These are phyloP conservation scores for Cytospora leucostoma DNA, from an alignment of 2,329 filamentous ascomycete genomes.

Conservation along the genomic window DNA sequence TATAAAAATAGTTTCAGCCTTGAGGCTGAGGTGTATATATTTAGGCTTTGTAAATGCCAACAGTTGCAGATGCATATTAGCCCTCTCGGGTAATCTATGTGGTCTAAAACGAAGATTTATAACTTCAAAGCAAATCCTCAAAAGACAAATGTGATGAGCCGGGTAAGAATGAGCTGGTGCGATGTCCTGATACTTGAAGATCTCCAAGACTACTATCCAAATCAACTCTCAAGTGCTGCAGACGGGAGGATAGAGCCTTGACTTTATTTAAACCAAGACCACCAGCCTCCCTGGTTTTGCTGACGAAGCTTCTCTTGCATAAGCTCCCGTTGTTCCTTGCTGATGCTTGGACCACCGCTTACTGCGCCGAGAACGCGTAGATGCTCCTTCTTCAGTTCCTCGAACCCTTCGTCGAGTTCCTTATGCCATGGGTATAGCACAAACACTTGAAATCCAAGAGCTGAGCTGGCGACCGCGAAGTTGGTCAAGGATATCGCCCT, in stretches of 20 bases:
- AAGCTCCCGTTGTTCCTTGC: not conserved
- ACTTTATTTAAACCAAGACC: not conserved
- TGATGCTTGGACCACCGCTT: not conserved
- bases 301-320: not conserved
- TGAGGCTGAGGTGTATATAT: too few species aligned
- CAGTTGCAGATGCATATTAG: too few species aligned
- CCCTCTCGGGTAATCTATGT: too few species aligned
- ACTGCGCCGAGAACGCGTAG: slow-evolving; percentile 40
- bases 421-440: slow-evolving; percentile 73
- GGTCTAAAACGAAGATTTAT: too few species aligned
- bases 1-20: not conserved
- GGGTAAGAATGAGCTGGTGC: not conserved
- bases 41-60: too few species aligned
- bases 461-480: slow-evolving; percentile 65
- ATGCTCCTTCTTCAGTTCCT: slow-evolving; percentile 60
- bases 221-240: not conserved
- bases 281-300: not conserved
- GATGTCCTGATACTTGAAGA: not conserved
- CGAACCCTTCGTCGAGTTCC: slow-evolving; percentile 63
- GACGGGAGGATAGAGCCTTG: not conserved
- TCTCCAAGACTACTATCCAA: not conserved
- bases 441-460: slow-evolving; percentile 67
- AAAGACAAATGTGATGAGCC: not conserved
- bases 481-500: slow-evolving; percentile 61
- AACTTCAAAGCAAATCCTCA: not conserved